phyloP scores from a whole-genome alignment of 2,329 filamentous ascomycete species.

The Teratosphaeriaceae sp. region DNA sequence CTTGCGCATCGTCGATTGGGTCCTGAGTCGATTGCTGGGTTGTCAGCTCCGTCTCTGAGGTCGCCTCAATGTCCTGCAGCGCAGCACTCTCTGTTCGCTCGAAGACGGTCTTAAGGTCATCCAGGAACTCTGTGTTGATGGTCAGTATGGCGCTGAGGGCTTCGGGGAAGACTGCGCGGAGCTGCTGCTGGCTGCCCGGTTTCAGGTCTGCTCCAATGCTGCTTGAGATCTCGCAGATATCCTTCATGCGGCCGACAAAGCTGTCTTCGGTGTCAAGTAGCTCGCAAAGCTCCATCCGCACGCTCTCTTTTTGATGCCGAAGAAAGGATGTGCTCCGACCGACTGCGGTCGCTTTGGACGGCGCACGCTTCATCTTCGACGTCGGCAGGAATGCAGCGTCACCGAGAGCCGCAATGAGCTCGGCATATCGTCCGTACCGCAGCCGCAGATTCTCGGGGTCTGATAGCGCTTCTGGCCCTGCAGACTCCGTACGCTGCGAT shows the following conservation, averaged over 20 bases:
- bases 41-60: slow-evolving; percentile 33
- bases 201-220: slow-evolving; percentile 76
- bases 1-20: slow-evolving; percentile 50
- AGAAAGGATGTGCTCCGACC: slow-evolving; percentile 73
- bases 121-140: slow-evolving; percentile 73
- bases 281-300: slow-evolving; percentile 84
- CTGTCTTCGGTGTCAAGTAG: slow-evolving; percentile 88
- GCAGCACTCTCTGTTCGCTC: slow-evolving; percentile 80
- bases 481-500: slow-evolving; percentile 13
- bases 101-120: slow-evolving; percentile 67
- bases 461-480: slow-evolving; percentile 19
- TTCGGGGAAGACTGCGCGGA: slow-evolving; percentile 68
- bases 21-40: slow-evolving; percentile 48
- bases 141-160: slow-evolving; percentile 75
- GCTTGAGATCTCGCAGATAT: slow-evolving; percentile 76
- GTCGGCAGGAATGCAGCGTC: slow-evolving; percentile 83
- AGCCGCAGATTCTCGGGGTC: slow-evolving; percentile 42
- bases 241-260: slow-evolving; percentile 64
- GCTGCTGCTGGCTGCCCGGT: slow-evolving; percentile 64
- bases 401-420: slow-evolving; percentile 71
- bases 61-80: slow-evolving; percentile 63
- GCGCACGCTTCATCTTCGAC: slow-evolving; percentile 73
- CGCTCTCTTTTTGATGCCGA: slow-evolving; percentile 72
- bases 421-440: slow-evolving; percentile 71
- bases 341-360: slow-evolving; percentile 75